These are phyloP conservation scores for Tricholoma sp. DNA, from an alignment of 768 basidiomycete genomes.

Conservation along the genomic window DNA sequence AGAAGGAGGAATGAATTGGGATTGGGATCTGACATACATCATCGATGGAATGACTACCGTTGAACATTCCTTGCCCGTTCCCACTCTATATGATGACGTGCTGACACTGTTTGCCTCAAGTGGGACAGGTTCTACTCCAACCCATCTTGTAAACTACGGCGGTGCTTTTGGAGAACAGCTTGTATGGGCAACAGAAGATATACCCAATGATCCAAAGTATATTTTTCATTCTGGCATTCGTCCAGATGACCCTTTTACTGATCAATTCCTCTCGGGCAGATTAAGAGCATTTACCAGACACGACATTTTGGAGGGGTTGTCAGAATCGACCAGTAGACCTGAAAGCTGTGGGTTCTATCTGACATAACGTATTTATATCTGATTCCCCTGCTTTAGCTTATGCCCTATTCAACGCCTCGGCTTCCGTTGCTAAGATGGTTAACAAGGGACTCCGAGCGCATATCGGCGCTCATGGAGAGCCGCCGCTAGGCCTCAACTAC, in stretches of 20 bases:
- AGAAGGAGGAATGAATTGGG: conserved; percentile 75
- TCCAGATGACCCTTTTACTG: background rate
- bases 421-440: conserved; percentile 65
- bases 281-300: conserved; percentile 61
- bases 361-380: conserved; percentile 4
- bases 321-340: conserved; percentile 59
- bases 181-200: conserved; percentile 60
- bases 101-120: conserved; percentile 56
- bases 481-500: conserved; percentile 69
- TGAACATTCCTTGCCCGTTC: conserved; percentile 65
- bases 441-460: conserved; percentile 54
- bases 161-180: conserved; percentile 62
- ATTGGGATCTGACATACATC: conserved; percentile 78
- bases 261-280: conserved; percentile 28
- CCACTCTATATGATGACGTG: conserved; percentile 62
- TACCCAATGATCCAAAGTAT: conserved; percentile 67
- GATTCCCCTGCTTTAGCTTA: conserved; percentile 36
- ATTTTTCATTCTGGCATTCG: conserved; percentile 6
- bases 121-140: conserved; percentile 70
- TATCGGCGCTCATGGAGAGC: conserved; percentile 73
- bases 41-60: conserved; percentile 71
- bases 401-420: conserved; percentile 64
- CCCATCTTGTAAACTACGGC: conserved; percentile 76
- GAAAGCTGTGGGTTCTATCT: conserved; percentile 40
- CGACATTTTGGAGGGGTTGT: conserved; percentile 52